phyloP scores from a whole-genome alignment of 1,284 basidiomycete genomes.

The Vanrija pseudolonga region DNA sequence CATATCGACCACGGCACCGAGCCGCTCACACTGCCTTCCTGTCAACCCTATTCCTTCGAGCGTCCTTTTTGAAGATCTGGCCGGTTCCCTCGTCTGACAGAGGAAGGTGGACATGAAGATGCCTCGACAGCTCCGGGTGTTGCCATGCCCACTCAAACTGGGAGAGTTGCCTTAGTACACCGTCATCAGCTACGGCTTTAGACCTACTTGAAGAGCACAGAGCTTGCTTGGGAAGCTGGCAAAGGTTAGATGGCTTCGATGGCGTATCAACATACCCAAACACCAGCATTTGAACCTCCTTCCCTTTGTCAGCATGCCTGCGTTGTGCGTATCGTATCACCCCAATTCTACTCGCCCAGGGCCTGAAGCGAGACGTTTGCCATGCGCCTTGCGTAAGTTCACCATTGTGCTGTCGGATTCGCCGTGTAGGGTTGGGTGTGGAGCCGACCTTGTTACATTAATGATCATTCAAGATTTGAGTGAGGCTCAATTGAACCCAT shows the following conservation, averaged over 20 bases:
- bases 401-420: slow-evolving; percentile 83
- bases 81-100: not conserved
- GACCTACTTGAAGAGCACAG: slow-evolving; percentile 60
- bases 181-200: not conserved
- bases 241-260: not conserved
- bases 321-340: too few species aligned
- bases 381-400: slow-evolving; percentile 69
- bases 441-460: slow-evolving; percentile 68
- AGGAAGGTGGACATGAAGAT: slow-evolving; percentile 30
- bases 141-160: slow-evolving; percentile 95
- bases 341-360: slow-evolving; percentile 60
- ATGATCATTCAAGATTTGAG: slow-evolving; percentile 2
- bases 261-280: slow-evolving; percentile 52
- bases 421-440: slow-evolving; percentile 71
- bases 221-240: slow-evolving; percentile 76
- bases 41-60: slow-evolving; percentile 34
- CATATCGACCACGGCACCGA: not conserved
- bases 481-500: not conserved
- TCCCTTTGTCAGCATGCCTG: not conserved
- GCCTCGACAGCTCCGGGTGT: slow-evolving; percentile 56
- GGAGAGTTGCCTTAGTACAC: not conserved
- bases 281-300: slow-evolving; percentile 77
- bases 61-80: slow-evolving; percentile 38
- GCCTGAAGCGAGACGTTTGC: slow-evolving; percentile 66
- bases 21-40: slow-evolving; percentile 40